Evolutionary conservation across 129 eudicot species (phyloP).

Genomic region (Chrysanthemum seticuspe): DNA sequence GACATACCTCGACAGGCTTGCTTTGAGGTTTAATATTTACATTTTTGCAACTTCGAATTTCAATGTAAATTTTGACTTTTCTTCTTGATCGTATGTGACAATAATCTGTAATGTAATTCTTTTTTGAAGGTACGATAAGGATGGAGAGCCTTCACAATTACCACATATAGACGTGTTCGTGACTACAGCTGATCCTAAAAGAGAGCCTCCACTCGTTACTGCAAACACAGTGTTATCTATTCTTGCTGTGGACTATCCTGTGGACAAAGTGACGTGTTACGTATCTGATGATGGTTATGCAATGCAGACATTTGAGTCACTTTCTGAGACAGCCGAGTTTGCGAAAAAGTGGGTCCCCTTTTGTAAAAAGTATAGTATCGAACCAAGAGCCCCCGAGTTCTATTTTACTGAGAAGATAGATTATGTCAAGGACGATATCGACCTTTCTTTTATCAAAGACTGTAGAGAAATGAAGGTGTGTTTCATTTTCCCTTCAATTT

Average conservation of each 20-base stretch:
- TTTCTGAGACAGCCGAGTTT: conserved; percentile 47
- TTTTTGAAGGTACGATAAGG: conserved; percentile 62
- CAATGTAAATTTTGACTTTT: no score
- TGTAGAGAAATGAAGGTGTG: conserved; percentile 86
- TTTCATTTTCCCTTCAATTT: neutral
- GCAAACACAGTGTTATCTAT: conserved; percentile 88
- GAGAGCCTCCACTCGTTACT: conserved; percentile 78
- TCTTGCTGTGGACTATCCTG: conserved; percentile 83
- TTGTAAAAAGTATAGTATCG: conserved; percentile 75
- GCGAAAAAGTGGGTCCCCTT: conserved; percentile 78
- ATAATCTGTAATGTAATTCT: neutral
- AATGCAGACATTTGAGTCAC: conserved; percentile 47
- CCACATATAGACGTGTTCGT: conserved; percentile 82
- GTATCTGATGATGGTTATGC: conserved; percentile 58
- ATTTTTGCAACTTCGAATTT: neutral
- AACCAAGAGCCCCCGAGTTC: conserved; percentile 94
- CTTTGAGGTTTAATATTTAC: conserved; percentile 35
- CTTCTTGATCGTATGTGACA: no score
- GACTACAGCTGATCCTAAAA: conserved; percentile 87
- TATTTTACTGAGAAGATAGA: conserved; percentile 87
- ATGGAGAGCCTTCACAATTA: conserved; percentile 84
- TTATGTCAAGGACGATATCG: conserved; percentile 78
- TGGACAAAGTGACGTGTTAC: conserved; percentile 74
- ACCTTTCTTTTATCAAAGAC: conserved; percentile 86
- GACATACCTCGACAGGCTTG: conserved; percentile 78